These are phyloP conservation scores for Begonia masoniana DNA, from an alignment of 306 rosid genomes.

Conservation along the genomic window DNA sequence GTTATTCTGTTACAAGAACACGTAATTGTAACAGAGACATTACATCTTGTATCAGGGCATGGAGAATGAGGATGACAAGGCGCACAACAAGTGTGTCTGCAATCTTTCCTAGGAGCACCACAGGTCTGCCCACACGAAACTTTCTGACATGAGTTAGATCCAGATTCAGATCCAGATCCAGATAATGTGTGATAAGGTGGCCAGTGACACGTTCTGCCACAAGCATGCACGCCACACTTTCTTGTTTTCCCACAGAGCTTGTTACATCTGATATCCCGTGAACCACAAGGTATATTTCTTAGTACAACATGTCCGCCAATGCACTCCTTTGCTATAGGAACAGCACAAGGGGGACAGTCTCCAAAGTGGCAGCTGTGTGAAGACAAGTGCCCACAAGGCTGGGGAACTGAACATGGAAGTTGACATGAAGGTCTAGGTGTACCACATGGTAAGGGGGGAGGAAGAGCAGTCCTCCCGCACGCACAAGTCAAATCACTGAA, in stretches of 20 bases:
- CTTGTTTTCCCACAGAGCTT: conserved; percentile 87
- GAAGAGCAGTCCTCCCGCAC: conserved; percentile 71
- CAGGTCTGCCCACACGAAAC: conserved; percentile 84
- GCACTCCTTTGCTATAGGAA: conserved; percentile 91
- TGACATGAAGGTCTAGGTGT: conserved; percentile 79
- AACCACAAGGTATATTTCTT: conserved; percentile 88
- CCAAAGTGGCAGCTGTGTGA: conserved; percentile 96
- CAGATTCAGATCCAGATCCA: conserved; percentile 10
- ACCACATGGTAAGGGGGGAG: conserved; percentile 90
- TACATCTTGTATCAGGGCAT: conserved; percentile 73
- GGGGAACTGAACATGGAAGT: conserved; percentile 71
- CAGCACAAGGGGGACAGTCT: conserved; percentile 86
- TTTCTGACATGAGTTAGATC: conserved; percentile 18
- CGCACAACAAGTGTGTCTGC: conserved; percentile 72
- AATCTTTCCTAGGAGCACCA: conserved; percentile 84
- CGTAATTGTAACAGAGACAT: conserved; percentile 47
- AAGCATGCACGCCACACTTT: conserved; percentile 84
- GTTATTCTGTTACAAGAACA: conserved; percentile 75
- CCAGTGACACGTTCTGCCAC: conserved; percentile 72
- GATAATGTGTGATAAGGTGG: conserved; percentile 49
- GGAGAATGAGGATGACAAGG: conserved; percentile 68
- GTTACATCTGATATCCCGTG: conserved; percentile 84
- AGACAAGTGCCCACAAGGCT: conserved; percentile 78
- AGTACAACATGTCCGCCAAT: conserved; percentile 88
- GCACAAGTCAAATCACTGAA: conserved; percentile 83